Evolutionary conservation across 441 rosid genomes (phyloP), one percentile per base, ranked within the genome.

Genomic region (Manihot esculenta): DNA sequence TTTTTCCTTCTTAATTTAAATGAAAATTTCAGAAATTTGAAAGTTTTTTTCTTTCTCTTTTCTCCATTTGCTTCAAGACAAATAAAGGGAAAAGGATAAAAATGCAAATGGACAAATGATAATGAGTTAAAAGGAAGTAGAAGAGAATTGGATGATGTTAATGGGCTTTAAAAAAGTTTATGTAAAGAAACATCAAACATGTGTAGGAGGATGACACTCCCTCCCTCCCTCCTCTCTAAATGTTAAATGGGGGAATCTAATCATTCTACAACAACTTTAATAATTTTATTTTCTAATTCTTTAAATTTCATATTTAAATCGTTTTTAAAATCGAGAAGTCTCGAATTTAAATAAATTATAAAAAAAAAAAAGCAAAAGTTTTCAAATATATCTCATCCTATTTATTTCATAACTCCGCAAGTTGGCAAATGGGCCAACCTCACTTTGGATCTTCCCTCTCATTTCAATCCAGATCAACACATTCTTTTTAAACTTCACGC

Each of bases 181-280:
- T 9, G 49, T 13, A 38, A 35, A 62, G 48, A 42, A 74, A 71
- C 77, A 78, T 74, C 76, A 42, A 74, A 71, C 78, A 78, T 74
- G 78, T 78, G n/a, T n/a, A 81, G 79, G 83, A 57, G 79, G 83
- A 57, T 47, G 55, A 79, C 74, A 66, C 76, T 61, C 4, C 33
- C 68, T 64, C 66, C 59, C n/a, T n/a, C n/a, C n/a, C n/a, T n/a
- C n/a, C n/a, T 1, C 50, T 7, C 69, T 53, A 61, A 57, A 66
- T 61, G 42, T 69, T 72, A 45, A 76, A 66, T 50, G 50, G 69
- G 76, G 82, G n/a, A 72, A 78, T 80, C 77, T 76, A 77, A 74
- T 80, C 70, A 80, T 76, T 71, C 70, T 63, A 51, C 70, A 23
- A 35, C 51, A 72, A 67, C 66, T 54, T 63, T 62, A 61, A 49